Conservation (phyloP, 2,329 filamentous ascomycete genomes). For the Aspergillus piperis region DNA sequence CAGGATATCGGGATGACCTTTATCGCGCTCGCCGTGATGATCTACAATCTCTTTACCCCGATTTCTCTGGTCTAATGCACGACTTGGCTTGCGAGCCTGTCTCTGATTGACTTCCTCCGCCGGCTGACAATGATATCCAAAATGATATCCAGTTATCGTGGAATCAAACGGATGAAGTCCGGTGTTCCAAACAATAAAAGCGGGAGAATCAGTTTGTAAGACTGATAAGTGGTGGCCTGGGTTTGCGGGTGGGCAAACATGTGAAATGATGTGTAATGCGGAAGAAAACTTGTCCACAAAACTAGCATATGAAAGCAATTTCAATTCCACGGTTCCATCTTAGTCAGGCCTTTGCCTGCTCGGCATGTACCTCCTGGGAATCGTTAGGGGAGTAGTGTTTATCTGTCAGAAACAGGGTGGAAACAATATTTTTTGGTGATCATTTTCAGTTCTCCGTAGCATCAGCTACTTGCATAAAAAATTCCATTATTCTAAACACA, state of each 20-base stretch:
- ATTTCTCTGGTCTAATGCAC: conserved; percentile 24
- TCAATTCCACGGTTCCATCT: neutral
- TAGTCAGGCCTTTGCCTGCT: neutral
- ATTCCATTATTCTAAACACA: neutral
- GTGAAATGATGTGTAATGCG: conserved; percentile 26
- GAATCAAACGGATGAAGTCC: conserved; percentile 13
- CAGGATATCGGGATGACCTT: conserved; percentile 15
- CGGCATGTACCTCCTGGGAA: neutral
- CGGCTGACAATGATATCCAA: conserved; percentile 20
- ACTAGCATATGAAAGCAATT: conserved; percentile 3
- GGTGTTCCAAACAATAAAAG: conserved; percentile 16
- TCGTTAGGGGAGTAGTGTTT: neutral
- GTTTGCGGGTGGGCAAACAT: conserved; percentile 28
- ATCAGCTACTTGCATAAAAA: too few species aligned
- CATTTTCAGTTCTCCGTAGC: too few species aligned
- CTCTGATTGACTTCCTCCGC: conserved; percentile 27
- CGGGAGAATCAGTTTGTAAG: conserved; percentile 18
- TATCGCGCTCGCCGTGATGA: conserved; percentile 26
- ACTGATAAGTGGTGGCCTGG: conserved; percentile 27
- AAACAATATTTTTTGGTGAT: too few species aligned
- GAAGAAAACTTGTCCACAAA: conserved; percentile 16
- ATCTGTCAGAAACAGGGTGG: neutral
- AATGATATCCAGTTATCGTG: conserved; percentile 17
- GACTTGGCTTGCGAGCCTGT: conserved; percentile 24
- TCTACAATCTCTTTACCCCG: conserved; percentile 27